A percentile compares a stretch with the other conserved stretches of the same genome.
phyloP scores from a whole-genome alignment of 2,329 filamentous ascomycete species.

The Scedosporium dehoogii region DNA sequence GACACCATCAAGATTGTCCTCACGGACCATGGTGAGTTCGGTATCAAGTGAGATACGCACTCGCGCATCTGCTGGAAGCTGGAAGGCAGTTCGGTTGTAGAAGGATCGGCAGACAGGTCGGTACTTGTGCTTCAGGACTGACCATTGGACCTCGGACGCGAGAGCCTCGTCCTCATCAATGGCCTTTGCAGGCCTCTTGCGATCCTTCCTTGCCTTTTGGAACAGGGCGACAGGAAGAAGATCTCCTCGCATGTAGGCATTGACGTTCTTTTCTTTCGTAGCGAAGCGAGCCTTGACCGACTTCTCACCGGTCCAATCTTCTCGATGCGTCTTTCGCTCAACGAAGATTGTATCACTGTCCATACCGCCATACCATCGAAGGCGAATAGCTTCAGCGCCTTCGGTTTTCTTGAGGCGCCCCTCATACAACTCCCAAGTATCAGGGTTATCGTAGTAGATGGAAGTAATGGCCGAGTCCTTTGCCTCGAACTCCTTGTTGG shows the following conservation, averaged over 20 bases:
- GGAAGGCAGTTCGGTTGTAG: conserved; percentile 96
- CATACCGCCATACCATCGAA: conserved; percentile 98
- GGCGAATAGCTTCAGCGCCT: conserved; percentile 88
- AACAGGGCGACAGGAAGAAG: conserved; percentile 83
- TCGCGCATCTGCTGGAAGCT: conserved; percentile 88
- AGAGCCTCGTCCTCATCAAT: conserved; percentile 86
- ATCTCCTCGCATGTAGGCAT: conserved; percentile 76
- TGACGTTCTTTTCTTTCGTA: conserved; percentile 95
- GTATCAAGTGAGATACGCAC: conserved; percentile 96
- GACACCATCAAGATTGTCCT: conserved; percentile 84
- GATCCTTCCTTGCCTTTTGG: conserved; percentile 90
- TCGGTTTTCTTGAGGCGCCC: conserved; percentile 96
- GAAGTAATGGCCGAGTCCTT: conserved; percentile 93
- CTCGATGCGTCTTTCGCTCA: conserved; percentile 93
- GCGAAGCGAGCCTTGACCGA: conserved; percentile 96
- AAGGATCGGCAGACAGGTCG: conserved; percentile 88
- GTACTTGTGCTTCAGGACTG: conserved; percentile 76
- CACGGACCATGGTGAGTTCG: conserved; percentile 86
- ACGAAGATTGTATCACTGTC: conserved; percentile 91
- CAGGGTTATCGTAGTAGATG: conserved; percentile 94
- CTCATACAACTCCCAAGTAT: conserved; percentile 89
- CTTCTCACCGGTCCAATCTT: conserved; percentile 98
- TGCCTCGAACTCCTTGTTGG: conserved; percentile 88
- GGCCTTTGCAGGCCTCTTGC: conserved; percentile 85
- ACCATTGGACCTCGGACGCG: conserved; percentile 88